These are phyloP conservation scores for Lantana camara DNA, from an alignment of 257 asterid genomes.

Conservation along the genomic window DNA sequence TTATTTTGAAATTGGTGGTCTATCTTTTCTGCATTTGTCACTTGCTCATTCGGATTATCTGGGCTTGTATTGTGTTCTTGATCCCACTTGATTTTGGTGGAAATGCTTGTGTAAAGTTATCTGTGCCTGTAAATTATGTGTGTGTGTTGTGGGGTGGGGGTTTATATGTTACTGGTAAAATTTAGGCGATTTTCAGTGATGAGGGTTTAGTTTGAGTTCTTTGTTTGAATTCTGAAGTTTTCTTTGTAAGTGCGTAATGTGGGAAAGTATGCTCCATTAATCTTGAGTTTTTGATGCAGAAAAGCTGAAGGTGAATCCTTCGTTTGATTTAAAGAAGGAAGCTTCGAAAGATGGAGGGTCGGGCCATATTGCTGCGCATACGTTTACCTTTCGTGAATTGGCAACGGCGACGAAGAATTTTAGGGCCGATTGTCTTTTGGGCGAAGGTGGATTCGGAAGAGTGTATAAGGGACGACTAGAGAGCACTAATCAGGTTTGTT, in stretches of 20 bases:
- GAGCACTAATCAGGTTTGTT: conserved; percentile 71
- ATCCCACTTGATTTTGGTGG: conserved; percentile 16
- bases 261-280: too few relatives aligned
- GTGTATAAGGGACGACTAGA: conserved; percentile 74
- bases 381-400: conserved; percentile 87
- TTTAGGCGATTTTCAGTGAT: background rate
- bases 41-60: background rate
- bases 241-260: too few relatives aligned
- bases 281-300: conserved; percentile 38
- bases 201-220: background rate
- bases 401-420: conserved; percentile 89
- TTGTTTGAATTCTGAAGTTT: too few relatives aligned
- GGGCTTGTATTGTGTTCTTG: background rate
- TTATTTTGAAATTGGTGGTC: background rate
- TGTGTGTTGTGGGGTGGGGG: background rate
- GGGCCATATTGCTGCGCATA: conserved; percentile 81
- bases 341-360: conserved; percentile 68
- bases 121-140: background rate
- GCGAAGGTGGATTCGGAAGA: conserved; percentile 82
- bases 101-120: background rate
- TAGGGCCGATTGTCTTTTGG: conserved; percentile 82
- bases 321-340: conserved; percentile 60
- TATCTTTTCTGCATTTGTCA: conserved; percentile 23
- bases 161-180: background rate
- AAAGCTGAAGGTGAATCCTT: conserved; percentile 48